A percentile compares a stretch with the other conserved stretches of the same genome.
Evolutionary conservation across 73 alveolate genomes (phyloP).

Genomic region (Paramecium octaurelia): DNA sequence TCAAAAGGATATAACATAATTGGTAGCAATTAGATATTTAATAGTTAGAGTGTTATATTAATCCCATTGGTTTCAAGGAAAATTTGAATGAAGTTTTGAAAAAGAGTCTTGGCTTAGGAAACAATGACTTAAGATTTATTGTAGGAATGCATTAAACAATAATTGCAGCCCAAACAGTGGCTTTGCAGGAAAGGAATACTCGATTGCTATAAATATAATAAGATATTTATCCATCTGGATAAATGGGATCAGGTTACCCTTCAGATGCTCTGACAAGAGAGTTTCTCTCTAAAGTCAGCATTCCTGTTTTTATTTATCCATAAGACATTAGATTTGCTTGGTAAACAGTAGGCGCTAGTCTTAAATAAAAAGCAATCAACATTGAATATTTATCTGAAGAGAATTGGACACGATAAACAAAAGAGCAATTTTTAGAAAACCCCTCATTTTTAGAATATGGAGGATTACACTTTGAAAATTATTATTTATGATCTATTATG

Average conservation of each 20-base stretch:
- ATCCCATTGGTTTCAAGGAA: background rate
- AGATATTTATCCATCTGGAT: conserved; percentile 26
- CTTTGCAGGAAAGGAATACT: background rate
- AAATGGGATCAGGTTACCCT: conserved; percentile 96
- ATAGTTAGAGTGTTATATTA: background rate
- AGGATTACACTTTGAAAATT: background rate
- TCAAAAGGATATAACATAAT: background rate
- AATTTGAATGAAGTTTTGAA: background rate
- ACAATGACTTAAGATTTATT: background rate
- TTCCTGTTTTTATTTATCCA: conserved; percentile 91
- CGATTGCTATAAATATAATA: background rate
- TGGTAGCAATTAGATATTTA: background rate
- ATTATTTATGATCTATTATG: background rate
- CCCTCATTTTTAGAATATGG: background rate
- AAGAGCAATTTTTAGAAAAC: background rate
- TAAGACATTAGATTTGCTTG: conserved; percentile 91
- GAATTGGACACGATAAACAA: background rate
- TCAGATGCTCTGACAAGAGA: conserved; percentile 80
- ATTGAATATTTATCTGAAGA: background rate
- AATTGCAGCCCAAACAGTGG: background rate
- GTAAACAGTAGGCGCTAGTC: conserved; percentile 68
- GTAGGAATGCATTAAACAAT: background rate
- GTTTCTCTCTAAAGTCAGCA: conserved; percentile 83
- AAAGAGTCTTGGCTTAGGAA: background rate
- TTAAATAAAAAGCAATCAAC: background rate